A percentile compares a stretch with the other conserved stretches of the same genome.
Evolutionary conservation across 1,284 basidiomycete genomes (phyloP).

Genomic region (Taiwanofungus camphoratus): DNA sequence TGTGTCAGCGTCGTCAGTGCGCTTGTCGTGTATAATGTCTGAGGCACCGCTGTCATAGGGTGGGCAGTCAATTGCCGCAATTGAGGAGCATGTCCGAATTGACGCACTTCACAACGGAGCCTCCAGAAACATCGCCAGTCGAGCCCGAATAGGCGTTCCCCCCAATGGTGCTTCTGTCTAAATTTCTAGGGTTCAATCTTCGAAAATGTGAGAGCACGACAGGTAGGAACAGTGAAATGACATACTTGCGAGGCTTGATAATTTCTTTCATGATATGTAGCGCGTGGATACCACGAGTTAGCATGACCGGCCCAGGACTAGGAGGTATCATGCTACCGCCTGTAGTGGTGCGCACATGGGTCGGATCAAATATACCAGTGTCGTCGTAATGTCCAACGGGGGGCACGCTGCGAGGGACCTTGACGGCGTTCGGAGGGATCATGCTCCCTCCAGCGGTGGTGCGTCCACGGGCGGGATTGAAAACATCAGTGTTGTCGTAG

Average conservation of each 20-base stretch:
- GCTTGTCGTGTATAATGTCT: constrained; percentile 13
- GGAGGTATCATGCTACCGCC: neutral
- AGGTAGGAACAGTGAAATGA: neutral
- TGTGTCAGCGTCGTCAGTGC: constrained; percentile 21
- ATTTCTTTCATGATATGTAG: neutral
- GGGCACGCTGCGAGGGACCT: neutral
- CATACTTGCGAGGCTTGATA: constrained; percentile 3
- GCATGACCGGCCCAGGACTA: too few species aligned
- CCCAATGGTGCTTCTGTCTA: constrained; percentile 17
- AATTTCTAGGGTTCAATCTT: constrained; percentile 11
- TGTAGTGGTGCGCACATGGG: neutral
- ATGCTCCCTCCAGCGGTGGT: neutral
- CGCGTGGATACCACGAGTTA: neutral
- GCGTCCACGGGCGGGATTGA: neutral
- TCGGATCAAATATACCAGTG: neutral
- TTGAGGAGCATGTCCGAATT: neutral
- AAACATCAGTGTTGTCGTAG: too few species aligned
- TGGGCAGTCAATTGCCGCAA: too few species aligned
- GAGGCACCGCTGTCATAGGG: too few species aligned
- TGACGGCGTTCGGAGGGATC: neutral
- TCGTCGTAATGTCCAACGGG: neutral
- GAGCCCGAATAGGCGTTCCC: constrained; percentile 22
- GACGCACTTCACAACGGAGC: constrained; percentile 8
- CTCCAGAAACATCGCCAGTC: constrained; percentile 9
- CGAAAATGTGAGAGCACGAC: constrained; percentile 7